Conservation (phyloP, 1,139 yeast genomes). For the Kodamaea plutei region DNA sequence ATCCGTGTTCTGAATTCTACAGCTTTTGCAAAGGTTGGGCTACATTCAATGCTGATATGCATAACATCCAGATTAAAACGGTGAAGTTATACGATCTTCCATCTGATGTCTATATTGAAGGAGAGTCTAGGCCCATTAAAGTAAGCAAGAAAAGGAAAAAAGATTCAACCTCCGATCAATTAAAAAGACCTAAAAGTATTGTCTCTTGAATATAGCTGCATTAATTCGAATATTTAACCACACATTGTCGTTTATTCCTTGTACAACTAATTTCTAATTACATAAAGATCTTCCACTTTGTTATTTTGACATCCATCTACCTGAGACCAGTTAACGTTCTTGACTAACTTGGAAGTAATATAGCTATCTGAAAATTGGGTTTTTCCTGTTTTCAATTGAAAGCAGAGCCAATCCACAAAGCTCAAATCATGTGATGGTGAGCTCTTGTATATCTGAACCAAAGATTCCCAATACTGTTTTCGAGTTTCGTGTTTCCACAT, state of each 20-base stretch:
- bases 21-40: conserved; percentile 73
- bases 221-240: neutral
- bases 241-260: too few species aligned
- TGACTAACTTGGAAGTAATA: too few species aligned
- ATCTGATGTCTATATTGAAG: conserved; percentile 75
- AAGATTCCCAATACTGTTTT: conserved; percentile 27
- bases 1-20: conserved; percentile 88
- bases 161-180: conserved; percentile 11
- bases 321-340: too few species aligned
- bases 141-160: conserved; percentile 29
- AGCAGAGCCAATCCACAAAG: conserved; percentile 22
- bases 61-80: conserved; percentile 65
- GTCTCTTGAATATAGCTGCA: conserved; percentile 1
- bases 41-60: conserved; percentile 56
- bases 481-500: conserved; percentile 27
- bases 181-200: conserved; percentile 16
- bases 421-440: conserved; percentile 7
- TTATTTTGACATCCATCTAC: neutral
- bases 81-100: conserved; percentile 82
- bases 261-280: too few species aligned
- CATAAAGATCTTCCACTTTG: conserved; percentile 8
- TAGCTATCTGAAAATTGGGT: too few species aligned
- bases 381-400: neutral
- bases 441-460: conserved; percentile 26
- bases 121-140: conserved; percentile 68